Base-by-base conservation (phyloP, 306 rosid species). In the Glycine tomentella region DNA sequence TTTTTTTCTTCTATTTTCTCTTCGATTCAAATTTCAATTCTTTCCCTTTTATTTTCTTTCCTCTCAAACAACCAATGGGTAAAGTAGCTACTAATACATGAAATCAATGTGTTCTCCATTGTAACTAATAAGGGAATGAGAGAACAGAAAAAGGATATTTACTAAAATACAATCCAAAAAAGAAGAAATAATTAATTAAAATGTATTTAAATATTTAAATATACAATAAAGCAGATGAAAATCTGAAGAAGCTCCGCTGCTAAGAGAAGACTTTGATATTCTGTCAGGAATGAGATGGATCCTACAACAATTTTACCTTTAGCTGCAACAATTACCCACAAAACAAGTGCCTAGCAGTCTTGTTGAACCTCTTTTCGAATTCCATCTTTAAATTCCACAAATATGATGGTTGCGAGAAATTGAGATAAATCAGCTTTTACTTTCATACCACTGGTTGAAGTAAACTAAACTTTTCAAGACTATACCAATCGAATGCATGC, bases 111-210 rank as follows among this genome's bases (percentile, higher is more conserved):
- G 1, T 64, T 36, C 6, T 13, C 31, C 31, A 25, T 25, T 25
- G 20, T 3, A 36, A 36, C 7, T 12, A 63, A 38, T 25, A 72
- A 31, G 11, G 14, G 9, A 42, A 57, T 0, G 12, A 1, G 56
- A 44, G 57, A 6, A 12, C 9, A 34, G 69, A 6, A 10, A 5
- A 9, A 36, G 4, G 59, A 33, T 46, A 58, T 9, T 10, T 57
- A 69, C 53, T 57, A 46, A 25, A 45, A 58, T 79, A 36, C 52
- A 57, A 62, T 5, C 5, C 55, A 80, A 80, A 80, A 80, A 70
- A 31, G 11, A 34, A 3, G 48, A 80, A 58, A 71, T 70, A 70
- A 36, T 48, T 38, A 80, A 59, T 16, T 72, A 15, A 62, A 72
- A 12, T 62, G 7, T 46, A 31, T 75, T 72, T 59, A 20, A 48